These are phyloP conservation scores for Sporodiniella umbellata DNA, from an alignment of 371 early-diverging fungal species.

Conservation along the genomic window DNA sequence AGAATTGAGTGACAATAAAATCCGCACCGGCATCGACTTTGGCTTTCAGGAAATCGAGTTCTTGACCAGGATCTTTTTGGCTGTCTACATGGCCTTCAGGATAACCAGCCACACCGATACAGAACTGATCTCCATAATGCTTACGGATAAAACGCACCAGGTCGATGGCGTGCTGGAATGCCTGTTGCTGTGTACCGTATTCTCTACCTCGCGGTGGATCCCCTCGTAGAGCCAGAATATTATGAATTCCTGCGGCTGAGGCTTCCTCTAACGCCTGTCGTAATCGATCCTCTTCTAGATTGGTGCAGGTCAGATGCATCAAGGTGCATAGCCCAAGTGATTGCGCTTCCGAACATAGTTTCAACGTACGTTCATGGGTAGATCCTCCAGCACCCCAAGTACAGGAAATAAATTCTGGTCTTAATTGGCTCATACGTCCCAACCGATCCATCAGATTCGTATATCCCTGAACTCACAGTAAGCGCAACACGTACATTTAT, in stretches of 20 bases:
- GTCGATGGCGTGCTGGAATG: conserved; percentile 85
- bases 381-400: conserved; percentile 98
- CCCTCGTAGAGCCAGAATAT: conserved; percentile 95
- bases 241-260: conserved; percentile 84
- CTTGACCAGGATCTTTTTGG: conserved; percentile 43
- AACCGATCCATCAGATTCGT: conserved; percentile 91
- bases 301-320: conserved; percentile 97
- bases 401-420: conserved; percentile 89
- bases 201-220: conserved; percentile 79
- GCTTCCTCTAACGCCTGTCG: conserved; percentile 84
- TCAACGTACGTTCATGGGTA: conserved; percentile 81
- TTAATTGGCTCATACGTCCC: conserved; percentile 79
- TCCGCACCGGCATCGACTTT: conserved; percentile 94
- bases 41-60: conserved; percentile 67
- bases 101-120: conserved; percentile 95
- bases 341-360: conserved; percentile 82
- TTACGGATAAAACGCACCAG: conserved; percentile 88
- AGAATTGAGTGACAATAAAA: conserved; percentile 92
- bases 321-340: conserved; percentile 84
- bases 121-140: conserved; percentile 89
- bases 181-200: conserved; percentile 79
- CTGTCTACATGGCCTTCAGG: conserved; percentile 93
- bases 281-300: conserved; percentile 88
- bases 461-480: conserved; percentile 59
- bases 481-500: background rate